A percentile compares a stretch with the other conserved stretches of the same genome.
Conservation (phyloP, 78 protist genomes). For the Cyanophora paradoxa region DNA sequence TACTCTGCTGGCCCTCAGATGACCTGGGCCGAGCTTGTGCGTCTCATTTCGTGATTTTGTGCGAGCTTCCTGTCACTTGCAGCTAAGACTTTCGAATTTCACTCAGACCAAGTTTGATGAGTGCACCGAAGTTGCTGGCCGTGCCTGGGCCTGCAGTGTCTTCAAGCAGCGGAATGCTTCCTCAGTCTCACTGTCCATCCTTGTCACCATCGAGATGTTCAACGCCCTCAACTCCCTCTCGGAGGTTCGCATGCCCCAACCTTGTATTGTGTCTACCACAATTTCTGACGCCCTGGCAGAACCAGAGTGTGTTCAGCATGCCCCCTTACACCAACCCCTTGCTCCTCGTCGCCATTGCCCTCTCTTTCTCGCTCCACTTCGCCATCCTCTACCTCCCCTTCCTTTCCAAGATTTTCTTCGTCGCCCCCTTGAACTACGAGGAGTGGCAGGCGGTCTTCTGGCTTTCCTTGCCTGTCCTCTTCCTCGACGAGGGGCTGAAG, state of each 20-base stretch:
- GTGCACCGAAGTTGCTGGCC: not conserved
- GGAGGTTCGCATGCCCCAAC: slow-evolving; percentile 44
- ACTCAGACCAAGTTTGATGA: not conserved
- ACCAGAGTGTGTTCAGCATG: slow-evolving; percentile 17
- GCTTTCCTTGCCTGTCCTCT: slow-evolving; percentile 48
- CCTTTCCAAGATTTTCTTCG: slow-evolving; percentile 22
- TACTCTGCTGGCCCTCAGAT: slow-evolving; percentile 12
- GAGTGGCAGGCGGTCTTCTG: slow-evolving; percentile 50
- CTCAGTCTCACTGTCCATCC: slow-evolving; percentile 57
- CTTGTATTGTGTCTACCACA: not conserved
- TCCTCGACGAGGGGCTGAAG: slow-evolving; percentile 70
- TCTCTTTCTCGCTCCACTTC: slow-evolving; percentile 39
- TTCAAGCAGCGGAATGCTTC: slow-evolving; percentile 1
- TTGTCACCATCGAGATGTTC: slow-evolving; percentile 68
- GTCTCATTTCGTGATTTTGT: not conserved
- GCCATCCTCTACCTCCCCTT: slow-evolving; percentile 50
- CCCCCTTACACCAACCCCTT: slow-evolving; percentile 20
- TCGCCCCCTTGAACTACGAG: slow-evolving; percentile 15
- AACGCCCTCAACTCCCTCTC: slow-evolving; percentile 58
- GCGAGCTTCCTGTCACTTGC: too few species aligned
- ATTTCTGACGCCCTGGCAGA: not conserved
- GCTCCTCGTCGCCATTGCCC: slow-evolving; percentile 39
- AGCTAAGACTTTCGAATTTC: too few species aligned
- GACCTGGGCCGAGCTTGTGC: slow-evolving; percentile 2
- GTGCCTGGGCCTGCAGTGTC: slow-evolving; percentile 3